A percentile compares a stretch with the other conserved stretches of the same genome.
Evolutionary conservation across 2,329 filamentous ascomycete species (phyloP).

Genomic region (Cadophora gregata): DNA sequence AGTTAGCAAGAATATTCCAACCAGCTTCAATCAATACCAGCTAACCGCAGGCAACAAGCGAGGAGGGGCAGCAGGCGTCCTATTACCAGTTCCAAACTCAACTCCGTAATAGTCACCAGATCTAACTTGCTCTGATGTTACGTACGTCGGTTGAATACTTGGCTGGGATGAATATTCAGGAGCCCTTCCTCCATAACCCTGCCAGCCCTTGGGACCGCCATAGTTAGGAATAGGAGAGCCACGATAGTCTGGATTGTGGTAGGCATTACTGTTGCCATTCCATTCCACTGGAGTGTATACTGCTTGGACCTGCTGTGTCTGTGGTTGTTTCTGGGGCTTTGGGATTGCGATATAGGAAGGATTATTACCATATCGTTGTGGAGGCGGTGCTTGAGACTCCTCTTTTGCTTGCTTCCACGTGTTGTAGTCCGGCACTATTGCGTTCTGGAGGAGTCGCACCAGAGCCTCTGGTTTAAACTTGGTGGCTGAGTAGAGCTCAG

Average conservation of each 20-base stretch:
- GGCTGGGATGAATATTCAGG: slow-evolving; percentile 26
- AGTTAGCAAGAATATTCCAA: slow-evolving; percentile 24
- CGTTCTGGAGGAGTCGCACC: slow-evolving; percentile 73
- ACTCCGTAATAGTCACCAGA: slow-evolving; percentile 29
- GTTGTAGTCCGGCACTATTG: slow-evolving; percentile 66
- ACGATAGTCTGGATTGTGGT: slow-evolving; percentile 6
- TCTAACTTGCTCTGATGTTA: slow-evolving; percentile 34
- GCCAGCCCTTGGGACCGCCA: slow-evolving; percentile 18
- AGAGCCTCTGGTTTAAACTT: slow-evolving; percentile 74
- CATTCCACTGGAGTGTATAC: background rate
- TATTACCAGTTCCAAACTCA: slow-evolving; percentile 28
- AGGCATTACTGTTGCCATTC: slow-evolving; percentile 4
- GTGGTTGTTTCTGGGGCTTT: background rate
- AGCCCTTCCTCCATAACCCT: slow-evolving; percentile 24
- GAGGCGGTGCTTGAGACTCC: slow-evolving; percentile 32
- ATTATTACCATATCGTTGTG: slow-evolving; percentile 18
- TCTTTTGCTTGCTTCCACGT: slow-evolving; percentile 57
- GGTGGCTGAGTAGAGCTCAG: slow-evolving; percentile 71
- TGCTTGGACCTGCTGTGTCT: background rate
- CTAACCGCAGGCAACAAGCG: slow-evolving; percentile 23
- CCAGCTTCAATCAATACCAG: slow-evolving; percentile 22
- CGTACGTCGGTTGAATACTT: slow-evolving; percentile 13
- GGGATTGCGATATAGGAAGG: background rate
- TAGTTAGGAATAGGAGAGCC: slow-evolving; percentile 17
- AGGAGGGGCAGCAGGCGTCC: slow-evolving; percentile 27